phyloP scores from a whole-genome alignment of 352 stramenopile genomes.

The Thalassiosira exigua region DNA sequence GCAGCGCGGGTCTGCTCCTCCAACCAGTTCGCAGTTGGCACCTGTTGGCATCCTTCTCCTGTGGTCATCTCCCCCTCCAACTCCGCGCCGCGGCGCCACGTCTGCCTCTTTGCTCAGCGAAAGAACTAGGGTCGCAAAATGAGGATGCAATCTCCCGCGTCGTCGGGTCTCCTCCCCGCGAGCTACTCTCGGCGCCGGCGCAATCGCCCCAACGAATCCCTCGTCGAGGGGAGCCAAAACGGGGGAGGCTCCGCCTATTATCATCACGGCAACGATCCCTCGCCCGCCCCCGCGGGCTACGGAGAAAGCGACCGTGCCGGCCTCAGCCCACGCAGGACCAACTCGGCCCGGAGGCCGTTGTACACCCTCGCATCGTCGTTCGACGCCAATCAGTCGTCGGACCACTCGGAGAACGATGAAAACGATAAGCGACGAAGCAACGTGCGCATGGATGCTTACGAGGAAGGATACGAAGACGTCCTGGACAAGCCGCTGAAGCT shows the following conservation, averaged over 20 bases:
- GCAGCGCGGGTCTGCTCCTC: too few species aligned
- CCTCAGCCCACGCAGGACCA: slow-evolving; percentile 5
- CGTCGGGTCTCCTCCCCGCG: slow-evolving; percentile 34
- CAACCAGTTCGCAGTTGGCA: too few species aligned
- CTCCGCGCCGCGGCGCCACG: neutral
- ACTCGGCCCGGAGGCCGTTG: neutral
- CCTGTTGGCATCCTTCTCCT: too few species aligned
- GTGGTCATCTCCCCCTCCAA: too few species aligned
- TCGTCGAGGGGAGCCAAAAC: neutral
- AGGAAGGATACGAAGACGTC: slow-evolving; percentile 40
- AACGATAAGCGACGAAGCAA: slow-evolving; percentile 23
- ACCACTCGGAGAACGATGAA: slow-evolving; percentile 46
- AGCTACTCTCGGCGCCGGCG: slow-evolving; percentile 46
- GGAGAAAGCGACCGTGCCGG: slow-evolving; percentile 1
- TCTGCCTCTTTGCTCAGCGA: too few species aligned
- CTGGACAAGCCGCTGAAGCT: slow-evolving; percentile 46
- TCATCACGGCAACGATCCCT: neutral
- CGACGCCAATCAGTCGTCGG: slow-evolving; percentile 1
- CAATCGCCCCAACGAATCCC: slow-evolving; percentile 30
- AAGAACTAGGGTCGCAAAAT: slow-evolving; percentile 12
- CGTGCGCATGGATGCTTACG: slow-evolving; percentile 18
- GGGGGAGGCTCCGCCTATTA: neutral
- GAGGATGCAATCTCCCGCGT: slow-evolving; percentile 45
- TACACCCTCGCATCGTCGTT: neutral
- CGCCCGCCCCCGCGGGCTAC: neutral